Conservation (phyloP, 139 green algal species). For the Mesostigma viride region DNA sequence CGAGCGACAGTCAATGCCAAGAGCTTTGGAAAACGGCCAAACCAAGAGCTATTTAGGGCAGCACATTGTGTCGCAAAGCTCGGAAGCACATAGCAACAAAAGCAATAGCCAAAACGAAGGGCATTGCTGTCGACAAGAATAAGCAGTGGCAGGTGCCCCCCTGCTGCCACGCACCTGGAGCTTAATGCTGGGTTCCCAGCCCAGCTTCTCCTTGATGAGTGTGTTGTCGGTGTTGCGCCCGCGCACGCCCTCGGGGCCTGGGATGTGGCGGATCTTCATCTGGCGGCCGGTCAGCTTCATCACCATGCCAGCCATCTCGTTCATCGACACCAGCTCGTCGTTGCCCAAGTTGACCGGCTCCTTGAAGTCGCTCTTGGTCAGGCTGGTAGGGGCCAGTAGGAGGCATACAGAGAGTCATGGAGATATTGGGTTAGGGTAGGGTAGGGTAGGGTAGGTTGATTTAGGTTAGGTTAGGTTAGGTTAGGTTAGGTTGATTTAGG, state of each 20-base stretch:
- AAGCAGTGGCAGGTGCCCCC: background rate
- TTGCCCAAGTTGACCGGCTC: conserved; percentile 94
- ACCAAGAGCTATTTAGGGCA: background rate
- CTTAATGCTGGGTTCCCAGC: conserved; percentile 83
- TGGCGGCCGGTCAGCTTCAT: conserved; percentile 43
- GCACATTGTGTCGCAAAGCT: conserved; percentile 4
- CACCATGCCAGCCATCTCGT: conserved; percentile 41
- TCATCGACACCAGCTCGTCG: conserved; percentile 82
- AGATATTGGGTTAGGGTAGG: too few species aligned
- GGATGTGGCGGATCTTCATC: conserved; percentile 92
- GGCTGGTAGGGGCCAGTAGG: conserved; percentile 68
- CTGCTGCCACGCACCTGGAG: conserved; percentile 41
- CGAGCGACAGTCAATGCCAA: background rate
- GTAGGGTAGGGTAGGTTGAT: too few species aligned
- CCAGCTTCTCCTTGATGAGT: conserved; percentile 79
- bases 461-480: too few species aligned
- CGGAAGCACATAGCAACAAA: background rate
- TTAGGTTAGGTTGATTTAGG: too few species aligned
- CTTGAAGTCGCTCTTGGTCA: conserved; percentile 92
- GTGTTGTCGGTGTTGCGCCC: conserved; percentile 79
- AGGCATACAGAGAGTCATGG: conserved; percentile 85
- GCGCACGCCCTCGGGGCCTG: conserved; percentile 93
- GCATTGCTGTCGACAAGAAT: background rate
- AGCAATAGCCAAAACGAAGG: background rate
- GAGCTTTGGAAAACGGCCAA: background rate